Conservation (phyloP, 805 yeast species). For the Schizosaccharomyces japonicus region DNA sequence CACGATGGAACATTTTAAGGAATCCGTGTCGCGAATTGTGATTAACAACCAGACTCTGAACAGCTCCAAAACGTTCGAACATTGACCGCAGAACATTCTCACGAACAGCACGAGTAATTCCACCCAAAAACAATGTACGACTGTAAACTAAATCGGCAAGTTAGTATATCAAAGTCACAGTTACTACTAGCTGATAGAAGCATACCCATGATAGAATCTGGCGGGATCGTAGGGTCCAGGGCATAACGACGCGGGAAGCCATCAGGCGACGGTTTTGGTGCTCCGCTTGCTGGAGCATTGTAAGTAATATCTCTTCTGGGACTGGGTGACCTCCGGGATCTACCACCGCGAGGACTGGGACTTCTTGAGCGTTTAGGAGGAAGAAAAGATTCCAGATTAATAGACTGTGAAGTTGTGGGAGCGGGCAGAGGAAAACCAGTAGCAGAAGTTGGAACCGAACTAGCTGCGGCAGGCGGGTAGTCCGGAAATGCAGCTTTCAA, state of each 20-base stretch:
- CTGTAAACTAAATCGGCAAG: constrained; percentile 22
- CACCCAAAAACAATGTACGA: constrained; percentile 83
- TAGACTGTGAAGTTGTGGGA: background rate
- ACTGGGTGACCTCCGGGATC: background rate
- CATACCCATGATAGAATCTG: background rate
- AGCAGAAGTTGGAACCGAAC: too few species aligned
- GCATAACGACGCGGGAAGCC: background rate
- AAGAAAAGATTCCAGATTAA: background rate
- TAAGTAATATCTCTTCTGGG: background rate
- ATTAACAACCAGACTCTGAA: constrained; percentile 72
- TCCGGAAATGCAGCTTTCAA: constrained; percentile 4
- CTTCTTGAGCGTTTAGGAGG: background rate
- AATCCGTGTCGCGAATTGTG: constrained; percentile 85
- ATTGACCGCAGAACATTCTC: constrained; percentile 46
- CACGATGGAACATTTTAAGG: constrained; percentile 75
- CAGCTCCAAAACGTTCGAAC: constrained; percentile 68
- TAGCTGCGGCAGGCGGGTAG: background rate
- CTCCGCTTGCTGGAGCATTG: background rate
- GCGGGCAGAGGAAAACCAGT: background rate
- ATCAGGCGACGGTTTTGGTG: constrained; percentile 1
- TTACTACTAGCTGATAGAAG: background rate
- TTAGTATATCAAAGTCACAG: background rate
- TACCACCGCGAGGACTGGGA: background rate
- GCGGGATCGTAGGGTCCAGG: constrained; percentile 2
- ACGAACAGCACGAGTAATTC: constrained; percentile 64